A percentile compares a stretch with the other conserved stretches of the same genome.
Conservation (phyloP, 202 grass and related monocot genomes). For the Schoenoplectus tabernaemontani region DNA sequence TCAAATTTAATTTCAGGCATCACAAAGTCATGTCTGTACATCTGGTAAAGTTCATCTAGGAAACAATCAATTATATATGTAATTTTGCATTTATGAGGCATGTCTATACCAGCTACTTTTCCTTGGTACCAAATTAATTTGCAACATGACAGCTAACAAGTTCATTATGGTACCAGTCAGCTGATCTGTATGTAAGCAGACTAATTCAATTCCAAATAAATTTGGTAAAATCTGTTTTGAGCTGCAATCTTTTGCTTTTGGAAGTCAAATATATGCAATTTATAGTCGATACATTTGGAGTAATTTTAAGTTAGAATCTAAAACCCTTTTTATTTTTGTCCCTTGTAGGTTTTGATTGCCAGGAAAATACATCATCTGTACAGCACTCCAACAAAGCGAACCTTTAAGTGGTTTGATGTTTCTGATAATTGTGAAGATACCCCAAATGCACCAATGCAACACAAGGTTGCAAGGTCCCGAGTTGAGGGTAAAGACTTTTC, state of each 20-base stretch:
- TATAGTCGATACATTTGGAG: neutral
- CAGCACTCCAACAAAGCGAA: slow-evolving; percentile 50
- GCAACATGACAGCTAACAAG: neutral
- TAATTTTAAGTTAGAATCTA: neutral
- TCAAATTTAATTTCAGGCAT: neutral
- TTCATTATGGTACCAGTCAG: neutral
- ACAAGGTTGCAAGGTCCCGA: slow-evolving; percentile 42
- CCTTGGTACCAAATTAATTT: neutral
- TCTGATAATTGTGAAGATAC: slow-evolving; percentile 12
- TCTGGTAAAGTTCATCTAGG: no score
- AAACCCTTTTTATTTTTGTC: neutral
- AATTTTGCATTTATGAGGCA: no score
- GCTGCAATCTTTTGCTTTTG: neutral
- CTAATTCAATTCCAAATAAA: neutral
- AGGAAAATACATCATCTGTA: slow-evolving; percentile 66
- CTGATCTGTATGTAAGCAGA: neutral
- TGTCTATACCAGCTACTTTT: neutral
- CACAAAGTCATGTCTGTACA: neutral
- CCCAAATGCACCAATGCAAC: slow-evolving; percentile 65
- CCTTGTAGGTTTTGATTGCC: slow-evolving; percentile 54
- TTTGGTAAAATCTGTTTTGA: neutral
- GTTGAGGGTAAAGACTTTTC: slow-evolving; percentile 35
- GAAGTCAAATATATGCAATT: neutral
- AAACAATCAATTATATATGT: no score
- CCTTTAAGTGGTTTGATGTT: neutral